phyloP scores from a whole-genome alignment of 306 rosid genomes.

The Medicago lupulina region DNA sequence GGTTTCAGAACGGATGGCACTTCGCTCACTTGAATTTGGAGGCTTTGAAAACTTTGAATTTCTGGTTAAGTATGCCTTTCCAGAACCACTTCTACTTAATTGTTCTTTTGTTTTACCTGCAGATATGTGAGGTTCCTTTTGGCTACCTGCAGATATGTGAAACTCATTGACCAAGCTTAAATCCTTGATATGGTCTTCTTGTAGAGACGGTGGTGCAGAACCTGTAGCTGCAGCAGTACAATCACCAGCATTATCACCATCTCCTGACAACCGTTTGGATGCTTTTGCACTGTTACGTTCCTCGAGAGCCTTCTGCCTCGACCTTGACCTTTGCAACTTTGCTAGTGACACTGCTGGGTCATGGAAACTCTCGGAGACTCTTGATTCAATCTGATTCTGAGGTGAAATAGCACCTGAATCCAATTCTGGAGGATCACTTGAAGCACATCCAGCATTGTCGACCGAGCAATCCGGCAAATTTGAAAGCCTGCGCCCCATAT shows the following conservation, averaged over 20 bases:
- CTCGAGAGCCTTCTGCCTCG: conserved; percentile 86
- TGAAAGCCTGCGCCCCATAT: conserved; percentile 40
- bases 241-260: conserved; percentile 41
- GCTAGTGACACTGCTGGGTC: conserved; percentile 74
- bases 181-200: conserved; percentile 48
- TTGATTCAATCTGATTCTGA: conserved; percentile 52
- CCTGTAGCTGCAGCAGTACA: conserved; percentile 49
- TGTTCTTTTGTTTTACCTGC: conserved; percentile 34
- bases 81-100: conserved; percentile 38
- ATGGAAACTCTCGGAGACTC: conserved; percentile 45
- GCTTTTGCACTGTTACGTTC: conserved; percentile 69
- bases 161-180: conserved; percentile 49
- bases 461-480: conserved; percentile 51
- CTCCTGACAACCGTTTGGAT: conserved; percentile 39
- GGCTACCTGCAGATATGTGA: conserved; percentile 42
- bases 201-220: conserved; percentile 47
- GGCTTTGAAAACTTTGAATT: conserved; percentile 34
- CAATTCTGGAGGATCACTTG: conserved; percentile 47
- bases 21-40: conserved; percentile 7
- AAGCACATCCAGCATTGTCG: conserved; percentile 51
- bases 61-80: conserved; percentile 31
- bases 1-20: conserved; percentile 29
- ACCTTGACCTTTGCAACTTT: conserved; percentile 82
- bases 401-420: conserved; percentile 51
- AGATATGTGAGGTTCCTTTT: conserved; percentile 46